Conservation (phyloP, 73 alveolate genomes). For the Stentor coeruleus region DNA sequence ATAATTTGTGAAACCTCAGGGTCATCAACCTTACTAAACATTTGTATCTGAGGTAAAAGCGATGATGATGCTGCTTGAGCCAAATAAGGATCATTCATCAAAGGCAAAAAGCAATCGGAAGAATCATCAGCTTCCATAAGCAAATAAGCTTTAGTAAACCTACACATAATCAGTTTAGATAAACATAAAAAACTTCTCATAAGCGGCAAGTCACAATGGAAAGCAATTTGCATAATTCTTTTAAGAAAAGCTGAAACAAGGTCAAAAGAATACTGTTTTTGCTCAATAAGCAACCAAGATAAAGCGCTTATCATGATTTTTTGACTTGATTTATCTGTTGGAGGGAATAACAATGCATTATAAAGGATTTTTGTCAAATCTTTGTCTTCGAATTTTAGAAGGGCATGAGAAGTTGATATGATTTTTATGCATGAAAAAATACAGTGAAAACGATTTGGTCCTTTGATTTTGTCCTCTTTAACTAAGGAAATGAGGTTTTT, state of each 20-base stretch:
- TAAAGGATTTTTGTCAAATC: conserved; percentile 9
- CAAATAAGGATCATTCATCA: background rate
- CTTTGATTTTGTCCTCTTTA: background rate
- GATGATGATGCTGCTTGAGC: background rate
- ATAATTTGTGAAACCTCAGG: background rate
- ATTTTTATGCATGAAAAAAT: background rate
- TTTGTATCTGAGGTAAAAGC: background rate
- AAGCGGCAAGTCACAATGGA: background rate
- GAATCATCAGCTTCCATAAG: conserved; percentile 3
- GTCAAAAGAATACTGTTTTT: background rate
- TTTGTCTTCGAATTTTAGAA: background rate
- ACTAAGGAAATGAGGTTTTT: background rate
- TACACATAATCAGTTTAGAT: background rate
- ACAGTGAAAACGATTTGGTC: background rate
- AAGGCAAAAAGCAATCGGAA: background rate
- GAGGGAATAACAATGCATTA: background rate
- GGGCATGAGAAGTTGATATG: background rate
- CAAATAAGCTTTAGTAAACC: background rate
- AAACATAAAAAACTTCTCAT: background rate
- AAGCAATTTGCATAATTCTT: conserved; percentile 22
- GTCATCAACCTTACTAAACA: background rate
- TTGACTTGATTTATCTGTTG: background rate
- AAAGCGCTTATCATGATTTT: background rate
- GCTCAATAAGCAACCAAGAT: conserved; percentile 3
- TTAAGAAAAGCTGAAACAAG: conserved; percentile 12